Percentiles rank a stretch among this genome's conserved stretches.
Evolutionary conservation across 352 stramenopile genomes (phyloP).

Genomic region (Phytophthora rubi): DNA sequence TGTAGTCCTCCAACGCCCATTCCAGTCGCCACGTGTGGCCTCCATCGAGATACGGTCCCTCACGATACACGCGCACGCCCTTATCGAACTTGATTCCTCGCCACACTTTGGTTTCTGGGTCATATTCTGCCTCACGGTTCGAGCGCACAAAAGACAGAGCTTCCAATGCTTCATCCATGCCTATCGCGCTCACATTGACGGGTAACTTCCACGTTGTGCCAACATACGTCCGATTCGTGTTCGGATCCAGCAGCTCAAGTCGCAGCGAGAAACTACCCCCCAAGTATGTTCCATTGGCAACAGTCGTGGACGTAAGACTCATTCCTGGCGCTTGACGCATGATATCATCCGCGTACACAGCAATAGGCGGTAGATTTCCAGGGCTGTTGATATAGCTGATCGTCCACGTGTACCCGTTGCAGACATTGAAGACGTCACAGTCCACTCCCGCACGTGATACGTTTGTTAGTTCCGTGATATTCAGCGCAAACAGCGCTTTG

Average conservation of each 20-base stretch:
- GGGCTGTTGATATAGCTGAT: conserved; percentile 70
- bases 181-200: conserved; percentile 71
- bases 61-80: conserved; percentile 70
- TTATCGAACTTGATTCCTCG: conserved; percentile 73
- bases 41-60: conserved; percentile 72
- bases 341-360: conserved; percentile 44
- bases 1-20: conserved; percentile 78
- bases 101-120: conserved; percentile 55
- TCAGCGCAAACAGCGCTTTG: conserved; percentile 41
- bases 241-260: conserved; percentile 57
- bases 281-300: conserved; percentile 81
- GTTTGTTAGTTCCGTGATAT: conserved; percentile 46
- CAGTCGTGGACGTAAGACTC: conserved; percentile 32
- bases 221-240: conserved; percentile 41
- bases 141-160: conserved; percentile 70
- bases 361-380: conserved; percentile 67
- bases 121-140: conserved; percentile 68
- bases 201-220: conserved; percentile 72
- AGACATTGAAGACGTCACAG: conserved; percentile 68
- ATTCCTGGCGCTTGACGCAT: conserved; percentile 44
- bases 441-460: conserved; percentile 48
- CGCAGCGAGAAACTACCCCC: conserved; percentile 62
- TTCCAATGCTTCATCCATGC: conserved; percentile 80
- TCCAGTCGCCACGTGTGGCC: conserved; percentile 76
- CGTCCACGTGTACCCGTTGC: conserved; percentile 72